Base-by-base conservation (phyloP, 176 grass and related monocot species). In the Zoysia pacifica region DNA sequence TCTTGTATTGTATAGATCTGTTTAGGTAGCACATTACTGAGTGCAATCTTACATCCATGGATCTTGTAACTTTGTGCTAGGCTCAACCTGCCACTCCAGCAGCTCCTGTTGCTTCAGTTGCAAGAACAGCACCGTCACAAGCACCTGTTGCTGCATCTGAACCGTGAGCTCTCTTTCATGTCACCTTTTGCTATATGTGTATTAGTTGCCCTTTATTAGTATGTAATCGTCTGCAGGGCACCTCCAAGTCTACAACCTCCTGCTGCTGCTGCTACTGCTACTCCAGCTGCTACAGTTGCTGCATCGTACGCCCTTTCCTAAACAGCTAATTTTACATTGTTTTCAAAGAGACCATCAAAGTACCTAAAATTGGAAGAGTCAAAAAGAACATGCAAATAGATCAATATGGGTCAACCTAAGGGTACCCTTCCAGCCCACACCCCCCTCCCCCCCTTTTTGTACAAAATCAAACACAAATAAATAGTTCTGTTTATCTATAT, bases 241-340 rank as follows among this genome's bases (percentile, higher is more conserved):
- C 88, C 93, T 79, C 58, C 77, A 39, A 89, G 36, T 64, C 48
- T 67, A 62, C 79, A 83, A 18, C 59, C 86, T 78, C 60, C 66
- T 64, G 64, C 60, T 79, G 76, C 70, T 20, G 19, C 88, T 84
- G 72, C 70, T 10, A 38, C 87, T 67, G 15, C 70, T 51, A 35
- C 83, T 73, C 89, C 85, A 79, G 76, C 79, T 86, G 41, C 85
- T 80, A 70, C 83, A 15, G 78, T 83, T 68, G 86, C 64, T 65
- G 88, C 73, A 68, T 82, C 81, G 93, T 97, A 83, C 91, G 86
- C 70, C 45, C 42, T 53, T 87, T 65, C 65, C 18, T 49, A 10
- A 76, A 48, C 56, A 45, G 6, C 6, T 18, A 39, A 14, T 73
- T 41, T 69, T 70, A 71, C 39, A 35, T 49, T 73, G 2, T 51